Evolutionary conservation across 192 early-diverging fungal species (phyloP), one percentile per base, ranked within the genome.

Genomic region (Coemansia javaensis): DNA sequence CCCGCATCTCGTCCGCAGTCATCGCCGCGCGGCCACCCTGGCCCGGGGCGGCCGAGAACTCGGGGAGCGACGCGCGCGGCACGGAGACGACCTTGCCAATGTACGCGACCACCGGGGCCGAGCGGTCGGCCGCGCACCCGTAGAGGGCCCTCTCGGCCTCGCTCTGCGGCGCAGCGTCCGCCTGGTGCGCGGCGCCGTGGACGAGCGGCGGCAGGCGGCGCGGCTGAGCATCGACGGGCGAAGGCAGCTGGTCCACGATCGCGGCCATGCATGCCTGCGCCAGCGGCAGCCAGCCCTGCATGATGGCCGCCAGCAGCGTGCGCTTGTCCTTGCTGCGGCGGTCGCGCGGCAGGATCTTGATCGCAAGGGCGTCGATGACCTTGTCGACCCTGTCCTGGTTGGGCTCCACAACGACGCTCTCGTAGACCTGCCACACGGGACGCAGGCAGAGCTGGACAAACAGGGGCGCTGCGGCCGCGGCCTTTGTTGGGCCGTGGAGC

Each of bases 361-460:
- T 66, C 33, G 85, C 83, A 10, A 99, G 77, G 4, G 91, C 77
- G 31, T 79, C 79, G 21, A 95, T 88, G 42, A 99, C 94, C 56
- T 97, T 98, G 51, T 96, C 93, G 8, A 90, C 81, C 48, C 86
- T 89, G 34, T 87, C 90, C n/a, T 82, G 81, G 59, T 90, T 69
- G 15, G 73, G 79, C 16, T 86, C 59, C 13, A 82, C 50, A 10
- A 88, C 61, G 14, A 80, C 80, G 40, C 82, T 83, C 32, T 96
- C 88, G 62, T 98, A 98, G 0, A 98, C 82, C 50, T 90, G 81
- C 94, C 94, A 99, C 16, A 99, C 79, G 41, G 98, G 94, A 14
- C 88, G 84, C 49, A 99, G 57, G 5, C 91, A 87, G 40, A 99
- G 83, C 63, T 99, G 97, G 32, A 97, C 93, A 78, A 97, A 97